phyloP scores from a whole-genome alignment of 768 basidiomycete genomes.

The Cystofilobasidium capitatum region DNA sequence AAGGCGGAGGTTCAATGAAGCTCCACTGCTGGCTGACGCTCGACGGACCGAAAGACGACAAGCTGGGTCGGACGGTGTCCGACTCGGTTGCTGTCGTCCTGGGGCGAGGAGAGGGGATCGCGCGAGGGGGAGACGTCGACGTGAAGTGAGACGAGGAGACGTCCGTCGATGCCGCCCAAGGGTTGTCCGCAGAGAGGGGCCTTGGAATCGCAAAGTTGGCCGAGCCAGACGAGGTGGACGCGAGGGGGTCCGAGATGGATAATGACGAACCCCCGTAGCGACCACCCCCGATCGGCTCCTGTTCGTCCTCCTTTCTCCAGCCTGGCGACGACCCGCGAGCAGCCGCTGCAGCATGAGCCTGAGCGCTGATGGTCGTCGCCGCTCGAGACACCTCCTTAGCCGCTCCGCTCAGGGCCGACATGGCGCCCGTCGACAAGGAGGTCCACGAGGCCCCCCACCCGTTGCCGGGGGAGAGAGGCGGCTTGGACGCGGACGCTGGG shows the following conservation, averaged over 20 bases:
- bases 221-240: not conserved
- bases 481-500: not conserved
- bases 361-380: not conserved
- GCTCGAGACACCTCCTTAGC: constrained; percentile 33
- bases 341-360: not conserved
- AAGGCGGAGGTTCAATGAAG: not conserved
- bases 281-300: too few relatives aligned
- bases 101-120: not conserved
- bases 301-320: constrained; percentile 2
- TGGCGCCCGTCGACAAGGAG: constrained; percentile 34
- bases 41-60: not conserved
- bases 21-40: constrained; percentile 10
- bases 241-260: not conserved
- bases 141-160: not conserved
- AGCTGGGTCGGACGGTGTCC: not conserved
- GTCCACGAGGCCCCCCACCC: not conserved
- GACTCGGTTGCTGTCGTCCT: not conserved
- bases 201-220: not conserved
- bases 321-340: not conserved
- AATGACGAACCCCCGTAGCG: too few relatives aligned
- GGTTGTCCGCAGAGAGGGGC: not conserved
- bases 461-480: not conserved
- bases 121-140: not conserved
- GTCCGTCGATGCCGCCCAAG: not conserved
- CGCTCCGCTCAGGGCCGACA: constrained; percentile 33